These are phyloP conservation scores for Halenospora varia DNA, from an alignment of 495 filamentous ascomycete species.

Conservation along the genomic window DNA sequence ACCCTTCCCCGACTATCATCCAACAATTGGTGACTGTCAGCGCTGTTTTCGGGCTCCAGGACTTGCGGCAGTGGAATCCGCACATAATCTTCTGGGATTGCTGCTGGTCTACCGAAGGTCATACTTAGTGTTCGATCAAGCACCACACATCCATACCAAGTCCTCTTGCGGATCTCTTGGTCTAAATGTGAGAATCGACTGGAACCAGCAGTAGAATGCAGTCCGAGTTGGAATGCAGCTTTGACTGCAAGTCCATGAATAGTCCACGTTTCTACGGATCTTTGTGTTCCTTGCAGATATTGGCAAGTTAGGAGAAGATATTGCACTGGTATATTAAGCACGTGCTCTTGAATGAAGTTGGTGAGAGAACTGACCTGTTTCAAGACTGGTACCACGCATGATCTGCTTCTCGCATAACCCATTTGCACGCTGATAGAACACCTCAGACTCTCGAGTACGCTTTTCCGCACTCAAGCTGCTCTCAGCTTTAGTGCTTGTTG, in stretches of 20 bases:
- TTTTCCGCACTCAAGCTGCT: constrained; percentile 5
- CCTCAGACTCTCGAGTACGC: constrained; percentile 22
- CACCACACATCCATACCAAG: constrained; percentile 38
- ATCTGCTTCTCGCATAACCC: constrained; percentile 26
- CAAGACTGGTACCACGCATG: constrained; percentile 28
- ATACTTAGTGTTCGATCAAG: constrained; percentile 39
- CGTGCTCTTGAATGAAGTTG: constrained; percentile 1
- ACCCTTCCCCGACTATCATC: constrained; percentile 1
- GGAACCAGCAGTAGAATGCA: constrained; percentile 31
- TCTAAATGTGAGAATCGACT: constrained; percentile 28
- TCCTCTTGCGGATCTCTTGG: constrained; percentile 33
- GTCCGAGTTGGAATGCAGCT: constrained; percentile 34
- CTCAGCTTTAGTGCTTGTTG: constrained; percentile 17
- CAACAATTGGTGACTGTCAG: background rate
- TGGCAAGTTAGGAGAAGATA: constrained; percentile 33
- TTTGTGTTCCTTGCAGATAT: constrained; percentile 38
- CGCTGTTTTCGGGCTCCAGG: background rate
- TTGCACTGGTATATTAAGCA: constrained; percentile 24
- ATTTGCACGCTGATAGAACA: constrained; percentile 33
- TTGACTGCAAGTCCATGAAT: constrained; percentile 34
- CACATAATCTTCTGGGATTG: constrained; percentile 34
- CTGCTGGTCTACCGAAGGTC: constrained; percentile 36
- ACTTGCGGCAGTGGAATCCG: constrained; percentile 27
- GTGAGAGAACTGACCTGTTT: constrained; percentile 27
- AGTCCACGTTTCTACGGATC: constrained; percentile 35